Conservation (phyloP, 1,139 yeast species). For the Yamadazyma triangularis region DNA sequence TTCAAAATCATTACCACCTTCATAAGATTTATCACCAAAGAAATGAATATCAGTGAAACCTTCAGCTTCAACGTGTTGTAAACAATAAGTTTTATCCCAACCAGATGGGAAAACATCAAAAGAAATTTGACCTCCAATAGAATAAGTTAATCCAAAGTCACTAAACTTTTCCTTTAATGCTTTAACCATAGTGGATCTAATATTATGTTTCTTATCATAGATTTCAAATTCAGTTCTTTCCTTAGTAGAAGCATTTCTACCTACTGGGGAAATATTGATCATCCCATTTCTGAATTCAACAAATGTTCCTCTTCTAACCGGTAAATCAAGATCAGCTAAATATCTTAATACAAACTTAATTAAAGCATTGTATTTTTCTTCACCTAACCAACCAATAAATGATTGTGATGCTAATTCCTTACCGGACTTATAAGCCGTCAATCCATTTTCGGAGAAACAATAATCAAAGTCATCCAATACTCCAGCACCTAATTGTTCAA, state of each 20-base stretch:
- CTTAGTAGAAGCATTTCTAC: slow-evolving; percentile 92
- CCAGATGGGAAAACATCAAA: slow-evolving; percentile 99
- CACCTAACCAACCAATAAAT: slow-evolving; percentile 93
- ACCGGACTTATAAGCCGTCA: slow-evolving; percentile 94
- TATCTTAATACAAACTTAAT: slow-evolving; percentile 81
- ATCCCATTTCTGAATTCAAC: slow-evolving; percentile 98
- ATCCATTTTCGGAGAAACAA: slow-evolving; percentile 96
- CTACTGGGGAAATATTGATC: slow-evolving; percentile 97
- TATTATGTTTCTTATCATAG: slow-evolving; percentile 71
- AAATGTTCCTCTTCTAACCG: slow-evolving; percentile 96
- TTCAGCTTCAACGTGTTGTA: slow-evolving; percentile 85
- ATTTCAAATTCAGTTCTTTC: slow-evolving; percentile 92
- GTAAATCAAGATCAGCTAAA: slow-evolving; percentile 81
- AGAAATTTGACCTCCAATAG: slow-evolving; percentile 98
- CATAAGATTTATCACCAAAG: slow-evolving; percentile 96
- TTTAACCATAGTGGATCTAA: slow-evolving; percentile 77
- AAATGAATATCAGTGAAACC: slow-evolving; percentile 87
- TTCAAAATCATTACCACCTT: slow-evolving; percentile 99
- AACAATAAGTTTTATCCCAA: slow-evolving; percentile 98
- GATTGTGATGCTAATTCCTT: slow-evolving; percentile 85
- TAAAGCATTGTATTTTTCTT: slow-evolving; percentile 86
- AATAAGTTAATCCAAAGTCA: slow-evolving; percentile 83
- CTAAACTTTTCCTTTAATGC: slow-evolving; percentile 82
- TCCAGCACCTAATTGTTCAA: slow-evolving; percentile 86
- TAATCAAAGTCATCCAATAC: slow-evolving; percentile 83